A percentile compares a stretch with the other conserved stretches of the same genome.
These are phyloP conservation scores for Vaccinium darrowii DNA, from an alignment of 148 eudicot species.

Conservation along the genomic window DNA sequence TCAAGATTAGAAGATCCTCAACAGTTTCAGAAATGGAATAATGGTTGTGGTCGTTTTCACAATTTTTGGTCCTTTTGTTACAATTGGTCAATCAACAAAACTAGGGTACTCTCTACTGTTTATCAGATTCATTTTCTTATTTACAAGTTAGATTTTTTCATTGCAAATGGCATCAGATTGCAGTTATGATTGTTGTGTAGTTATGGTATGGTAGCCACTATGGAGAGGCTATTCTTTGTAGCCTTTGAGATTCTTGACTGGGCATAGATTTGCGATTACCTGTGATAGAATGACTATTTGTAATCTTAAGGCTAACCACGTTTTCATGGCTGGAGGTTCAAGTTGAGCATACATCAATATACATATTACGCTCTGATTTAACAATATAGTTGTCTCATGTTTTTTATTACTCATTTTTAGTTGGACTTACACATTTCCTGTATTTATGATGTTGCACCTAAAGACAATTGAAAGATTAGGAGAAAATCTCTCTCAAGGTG, in stretches of 20 bases:
- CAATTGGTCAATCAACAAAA: conserved; percentile 70
- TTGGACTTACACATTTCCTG: conserved; percentile 11
- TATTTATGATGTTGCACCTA: conserved; percentile 89
- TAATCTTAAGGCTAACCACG: not conserved
- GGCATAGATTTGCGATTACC: not conserved
- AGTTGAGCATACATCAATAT: not conserved
- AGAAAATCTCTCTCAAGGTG: too few relatives aligned
- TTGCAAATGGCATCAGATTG: not conserved
- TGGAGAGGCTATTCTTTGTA: not conserved
- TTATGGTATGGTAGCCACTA: not conserved
- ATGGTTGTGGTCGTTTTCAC: conserved; percentile 79
- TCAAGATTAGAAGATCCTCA: conserved; percentile 46
- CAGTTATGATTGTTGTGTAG: not conserved
- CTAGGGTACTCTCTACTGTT: conserved; percentile 53
- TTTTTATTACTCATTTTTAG: conserved; percentile 10
- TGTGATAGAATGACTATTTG: not conserved
- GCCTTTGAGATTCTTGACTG: not conserved
- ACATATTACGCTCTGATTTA: not conserved
- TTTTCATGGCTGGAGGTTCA: not conserved
- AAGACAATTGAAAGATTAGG: too few relatives aligned
- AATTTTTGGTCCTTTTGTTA: conserved; percentile 70
- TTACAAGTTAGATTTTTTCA: not conserved
- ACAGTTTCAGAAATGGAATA: conserved; percentile 66
- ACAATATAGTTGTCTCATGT: conserved; percentile 4
- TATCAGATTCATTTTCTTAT: not conserved